phyloP scores from a whole-genome alignment of 2,329 filamentous ascomycete genomes.

The Pyrenophora tritici-repentis region DNA sequence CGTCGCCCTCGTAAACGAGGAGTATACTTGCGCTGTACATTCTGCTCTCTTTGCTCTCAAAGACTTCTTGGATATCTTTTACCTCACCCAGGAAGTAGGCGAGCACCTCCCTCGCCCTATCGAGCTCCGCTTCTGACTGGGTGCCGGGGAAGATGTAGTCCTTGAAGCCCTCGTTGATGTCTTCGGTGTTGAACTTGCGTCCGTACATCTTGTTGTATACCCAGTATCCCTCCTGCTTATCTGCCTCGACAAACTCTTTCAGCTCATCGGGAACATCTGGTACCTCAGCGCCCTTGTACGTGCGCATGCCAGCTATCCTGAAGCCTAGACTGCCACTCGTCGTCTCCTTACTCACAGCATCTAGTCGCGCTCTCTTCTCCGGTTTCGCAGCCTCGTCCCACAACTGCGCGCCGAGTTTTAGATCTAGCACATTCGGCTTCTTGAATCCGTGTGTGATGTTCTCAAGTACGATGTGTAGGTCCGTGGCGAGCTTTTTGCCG shows the following conservation, averaged over 20 bases:
- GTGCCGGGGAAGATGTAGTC: conserved; percentile 58
- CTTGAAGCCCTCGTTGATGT: conserved; percentile 62
- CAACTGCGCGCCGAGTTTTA: conserved; percentile 84
- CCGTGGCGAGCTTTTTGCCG: conserved; percentile 72
- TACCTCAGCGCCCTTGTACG: conserved; percentile 51
- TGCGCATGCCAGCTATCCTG: conserved; percentile 68
- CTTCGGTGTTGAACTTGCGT: conserved; percentile 59
- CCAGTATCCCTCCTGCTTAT: conserved; percentile 59
- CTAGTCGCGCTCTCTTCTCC: conserved; percentile 63
- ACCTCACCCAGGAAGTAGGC: conserved; percentile 52
- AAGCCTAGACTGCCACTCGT: conserved; percentile 66
- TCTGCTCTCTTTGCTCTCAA: conserved; percentile 66
- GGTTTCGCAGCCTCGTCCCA: conserved; percentile 75
- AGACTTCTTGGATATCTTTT: conserved; percentile 59
- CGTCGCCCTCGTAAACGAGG: conserved; percentile 69
- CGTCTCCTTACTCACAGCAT: conserved; percentile 63
- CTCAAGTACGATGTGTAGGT: conserved; percentile 80
- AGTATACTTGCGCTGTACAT: conserved; percentile 71
- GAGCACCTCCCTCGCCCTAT: conserved; percentile 55
- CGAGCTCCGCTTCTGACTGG: conserved; percentile 31
- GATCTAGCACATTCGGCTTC: conserved; percentile 86
- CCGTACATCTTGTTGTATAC: conserved; percentile 71
- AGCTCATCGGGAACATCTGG: conserved; percentile 30
- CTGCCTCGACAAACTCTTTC: conserved; percentile 42
- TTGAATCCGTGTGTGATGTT: conserved; percentile 82